Evolutionary conservation across 192 early-diverging fungal genomes (phyloP).

Genomic region (Dissophora globulifera): DNA sequence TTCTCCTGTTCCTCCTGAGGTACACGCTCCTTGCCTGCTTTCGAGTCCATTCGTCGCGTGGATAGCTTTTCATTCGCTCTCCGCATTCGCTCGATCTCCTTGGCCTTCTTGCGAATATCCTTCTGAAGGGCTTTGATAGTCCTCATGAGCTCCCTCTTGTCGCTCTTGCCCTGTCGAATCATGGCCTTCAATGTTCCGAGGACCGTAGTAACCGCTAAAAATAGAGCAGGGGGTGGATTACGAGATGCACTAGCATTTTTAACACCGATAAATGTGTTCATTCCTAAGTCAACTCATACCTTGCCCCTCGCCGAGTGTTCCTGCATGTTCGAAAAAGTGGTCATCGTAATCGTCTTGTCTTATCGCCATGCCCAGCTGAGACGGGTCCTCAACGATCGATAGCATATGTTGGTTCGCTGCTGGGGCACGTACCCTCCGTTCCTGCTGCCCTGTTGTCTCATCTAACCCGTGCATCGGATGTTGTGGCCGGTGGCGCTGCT

Average conservation of each 20-base stretch:
- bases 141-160: constrained; percentile 19
- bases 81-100: constrained; percentile 11
- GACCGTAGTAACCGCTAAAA: constrained; percentile 28
- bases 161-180: constrained; percentile 34
- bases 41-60: not conserved
- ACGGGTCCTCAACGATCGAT: not conserved
- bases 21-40: not conserved
- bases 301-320: constrained; percentile 37
- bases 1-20: constrained; percentile 6
- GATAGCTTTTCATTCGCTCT: constrained; percentile 34
- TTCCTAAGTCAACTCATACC: too few species aligned
- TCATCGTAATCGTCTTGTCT: constrained; percentile 21
- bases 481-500: not conserved
- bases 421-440: not conserved
- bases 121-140: constrained; percentile 16
- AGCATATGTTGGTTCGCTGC: not conserved
- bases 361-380: constrained; percentile 3
- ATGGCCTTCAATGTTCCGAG: constrained; percentile 36
- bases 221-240: not conserved
- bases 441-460: not conserved
- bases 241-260: too few species aligned
- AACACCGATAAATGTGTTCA: too few species aligned
- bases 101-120: constrained; percentile 17
- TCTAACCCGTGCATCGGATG: too few species aligned
- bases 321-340: constrained; percentile 29